Conservation (phyloP, 306 rosid genomes). For the Vigna trinervia region DNA sequence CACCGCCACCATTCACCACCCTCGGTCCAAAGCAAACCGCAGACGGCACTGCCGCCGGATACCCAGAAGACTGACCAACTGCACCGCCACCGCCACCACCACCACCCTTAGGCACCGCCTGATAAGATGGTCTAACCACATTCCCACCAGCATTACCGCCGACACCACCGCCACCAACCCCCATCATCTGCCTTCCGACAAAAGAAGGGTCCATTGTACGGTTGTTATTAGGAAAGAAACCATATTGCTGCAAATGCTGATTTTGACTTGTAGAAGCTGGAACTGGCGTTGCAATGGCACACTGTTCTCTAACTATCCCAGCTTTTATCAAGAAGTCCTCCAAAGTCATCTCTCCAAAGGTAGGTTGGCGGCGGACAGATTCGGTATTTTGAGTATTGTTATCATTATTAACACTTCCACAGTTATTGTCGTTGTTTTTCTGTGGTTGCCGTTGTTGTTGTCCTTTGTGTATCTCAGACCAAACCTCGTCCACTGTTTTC, state of each 20-base stretch:
- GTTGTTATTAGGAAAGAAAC: conserved; percentile 50
- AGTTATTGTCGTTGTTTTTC: background rate
- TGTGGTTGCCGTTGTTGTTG: conserved; percentile 32
- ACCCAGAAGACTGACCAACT: conserved; percentile 51
- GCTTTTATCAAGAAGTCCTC: conserved; percentile 86
- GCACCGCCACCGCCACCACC: conserved; percentile 38
- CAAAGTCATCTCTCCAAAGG: conserved; percentile 86
- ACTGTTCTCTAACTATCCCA: conserved; percentile 72
- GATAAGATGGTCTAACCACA: conserved; percentile 47
- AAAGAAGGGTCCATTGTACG: conserved; percentile 45
- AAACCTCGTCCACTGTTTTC: conserved; percentile 90
- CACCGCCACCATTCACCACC: conserved; percentile 60
- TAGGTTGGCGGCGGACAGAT: conserved; percentile 64
- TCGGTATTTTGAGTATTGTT: conserved; percentile 51
- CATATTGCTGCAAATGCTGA: conserved; percentile 51
- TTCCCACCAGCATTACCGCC: conserved; percentile 13
- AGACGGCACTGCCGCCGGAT: conserved; percentile 26
- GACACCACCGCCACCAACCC: conserved; percentile 1
- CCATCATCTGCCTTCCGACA: conserved; percentile 44
- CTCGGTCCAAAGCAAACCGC: conserved; percentile 64
- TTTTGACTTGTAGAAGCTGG: conserved; percentile 40
- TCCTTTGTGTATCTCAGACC: conserved; percentile 75
- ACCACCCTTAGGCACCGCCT: conserved; percentile 45
- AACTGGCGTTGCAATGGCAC: conserved; percentile 1
- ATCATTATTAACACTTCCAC: background rate